Percentiles rank a stretch among this genome's conserved stretches.
Evolutionary conservation across 1,284 basidiomycete species (phyloP).

Genomic region (Agaricales sp.): DNA sequence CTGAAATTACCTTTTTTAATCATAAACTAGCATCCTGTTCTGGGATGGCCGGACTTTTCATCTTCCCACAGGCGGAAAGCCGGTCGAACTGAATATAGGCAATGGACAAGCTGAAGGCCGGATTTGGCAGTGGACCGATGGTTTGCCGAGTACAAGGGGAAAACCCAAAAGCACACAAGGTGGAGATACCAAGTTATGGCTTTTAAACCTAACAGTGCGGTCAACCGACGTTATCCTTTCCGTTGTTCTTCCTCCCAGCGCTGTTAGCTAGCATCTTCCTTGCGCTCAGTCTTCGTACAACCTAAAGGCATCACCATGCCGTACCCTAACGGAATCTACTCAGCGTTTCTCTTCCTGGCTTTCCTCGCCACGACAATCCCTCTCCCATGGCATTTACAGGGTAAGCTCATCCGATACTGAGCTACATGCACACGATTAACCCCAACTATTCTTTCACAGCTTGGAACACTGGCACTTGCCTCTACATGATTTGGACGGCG

Average conservation of each 20-base stretch:
- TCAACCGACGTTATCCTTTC: constrained; percentile 15
- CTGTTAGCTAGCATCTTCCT: constrained; percentile 14
- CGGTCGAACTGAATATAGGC: not conserved
- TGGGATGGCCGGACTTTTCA: not conserved
- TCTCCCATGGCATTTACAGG: constrained; percentile 24
- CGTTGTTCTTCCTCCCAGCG: constrained; percentile 21
- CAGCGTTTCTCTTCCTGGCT: constrained; percentile 20
- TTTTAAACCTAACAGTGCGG: constrained; percentile 22
- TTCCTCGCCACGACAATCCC: constrained; percentile 24
- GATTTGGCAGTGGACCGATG: not conserved
- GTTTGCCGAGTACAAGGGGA: constrained; percentile 21
- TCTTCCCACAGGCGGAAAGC: not conserved
- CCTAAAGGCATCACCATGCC: constrained; percentile 13
- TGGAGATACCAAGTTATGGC: constrained; percentile 18
- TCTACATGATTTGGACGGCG: constrained; percentile 55
- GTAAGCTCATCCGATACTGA: constrained; percentile 3
- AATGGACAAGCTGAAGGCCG: not conserved
- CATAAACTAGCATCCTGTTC: not conserved
- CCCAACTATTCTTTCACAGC: constrained; percentile 22
- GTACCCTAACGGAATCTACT: constrained; percentile 11
- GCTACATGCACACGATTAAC: too few relatives aligned
- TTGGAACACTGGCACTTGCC: constrained; percentile 47
- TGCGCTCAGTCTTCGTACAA: constrained; percentile 10
- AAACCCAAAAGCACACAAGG: constrained; percentile 23
- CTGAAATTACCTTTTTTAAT: not conserved